Base-by-base conservation (phyloP, 441 rosid species). In the Melastoma candidum region DNA sequence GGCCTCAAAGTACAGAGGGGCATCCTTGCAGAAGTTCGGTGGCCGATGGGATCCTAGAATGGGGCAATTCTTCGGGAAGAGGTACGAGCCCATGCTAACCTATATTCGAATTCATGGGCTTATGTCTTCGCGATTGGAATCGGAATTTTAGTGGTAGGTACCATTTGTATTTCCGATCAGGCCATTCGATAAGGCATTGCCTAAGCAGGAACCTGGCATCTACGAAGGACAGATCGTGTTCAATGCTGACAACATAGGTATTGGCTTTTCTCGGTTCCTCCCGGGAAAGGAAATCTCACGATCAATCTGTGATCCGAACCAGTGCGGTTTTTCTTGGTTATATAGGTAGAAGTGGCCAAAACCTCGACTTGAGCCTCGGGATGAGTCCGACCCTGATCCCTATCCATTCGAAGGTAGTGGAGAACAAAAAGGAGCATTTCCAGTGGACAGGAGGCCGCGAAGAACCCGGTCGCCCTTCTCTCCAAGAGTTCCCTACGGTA, bases 341-440 rank as follows among this genome's bases (percentile, higher is more conserved):
- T 9, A 36, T 17, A 17, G 26, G 59, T 77, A 81, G 66, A 44
- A 49, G 55, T 32, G 13, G 12, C 63, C 73, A 75, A 55, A 73
- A 75, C 72, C 85, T 83, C 49, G 85, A 81, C 58, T 64, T 83
- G 71, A 83, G 81, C 68, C 85, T 80, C 9, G 76, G 84, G 26
- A 67, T 73, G 47, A 63, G 77, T 27, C 26, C 59, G 46, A 63
- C 81, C 25, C 54, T 57, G 2, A 26, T 45, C 44, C 3, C 22
- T 17, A 17, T 17, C 22, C 22, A 25, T 50, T 48, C 58, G 58
- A 66, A 47, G 50, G 59, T 48, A n/a, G 68, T 59, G 50, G 44
- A 12, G 44, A 53, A 53, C 51, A 58, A 25, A 1, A 29, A 54
- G 6, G 63, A 57, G 48, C 56, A 26, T 11, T 51, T 25, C 47